phyloP scores from a whole-genome alignment of 2,329 filamentous ascomycete species.

The Camillea tinctor region DNA sequence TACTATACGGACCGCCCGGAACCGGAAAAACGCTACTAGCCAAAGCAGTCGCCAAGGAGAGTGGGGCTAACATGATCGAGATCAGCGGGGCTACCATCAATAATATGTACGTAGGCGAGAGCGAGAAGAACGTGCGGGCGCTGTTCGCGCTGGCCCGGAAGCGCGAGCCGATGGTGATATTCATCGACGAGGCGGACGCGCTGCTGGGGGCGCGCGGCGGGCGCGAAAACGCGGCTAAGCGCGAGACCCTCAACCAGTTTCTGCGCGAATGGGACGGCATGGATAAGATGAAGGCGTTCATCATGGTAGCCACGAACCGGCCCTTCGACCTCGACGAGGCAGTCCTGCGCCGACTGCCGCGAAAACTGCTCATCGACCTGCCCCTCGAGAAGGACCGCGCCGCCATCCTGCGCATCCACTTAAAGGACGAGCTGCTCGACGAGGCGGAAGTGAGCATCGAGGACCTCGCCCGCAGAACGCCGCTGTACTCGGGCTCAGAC shows the following conservation, averaged over 20 bases:
- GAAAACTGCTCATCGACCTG: conserved; percentile 71
- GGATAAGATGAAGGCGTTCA: conserved; percentile 78
- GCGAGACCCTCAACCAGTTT: conserved; percentile 96
- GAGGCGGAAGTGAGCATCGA: conserved; percentile 55
- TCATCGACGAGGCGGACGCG: conserved; percentile 95
- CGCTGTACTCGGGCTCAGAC: conserved; percentile 79
- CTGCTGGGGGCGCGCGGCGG: conserved; percentile 77
- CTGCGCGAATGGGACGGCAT: conserved; percentile 96
- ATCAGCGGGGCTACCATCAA: conserved; percentile 89
- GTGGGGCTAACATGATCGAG: conserved; percentile 74
- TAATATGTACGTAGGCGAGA: conserved; percentile 94
- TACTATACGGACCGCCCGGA: conserved; percentile 85
- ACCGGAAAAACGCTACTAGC: conserved; percentile 71
- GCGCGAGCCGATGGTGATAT: conserved; percentile 86
- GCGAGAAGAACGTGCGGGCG: conserved; percentile 92
- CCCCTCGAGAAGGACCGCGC: conserved; percentile 65
- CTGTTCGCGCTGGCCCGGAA: conserved; percentile 91
- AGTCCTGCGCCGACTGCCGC: conserved; percentile 72
- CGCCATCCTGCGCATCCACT: conserved; percentile 69
- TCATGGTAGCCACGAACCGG: conserved; percentile 96
- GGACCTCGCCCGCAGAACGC: conserved; percentile 63
- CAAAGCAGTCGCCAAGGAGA: conserved; percentile 67
- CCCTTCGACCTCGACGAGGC: conserved; percentile 94
- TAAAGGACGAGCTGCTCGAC: conserved; percentile 66
- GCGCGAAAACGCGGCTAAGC: conserved; percentile 67